Base-by-base conservation (phyloP, 768 basidiomycete species). In the Suillus occidentalis region DNA sequence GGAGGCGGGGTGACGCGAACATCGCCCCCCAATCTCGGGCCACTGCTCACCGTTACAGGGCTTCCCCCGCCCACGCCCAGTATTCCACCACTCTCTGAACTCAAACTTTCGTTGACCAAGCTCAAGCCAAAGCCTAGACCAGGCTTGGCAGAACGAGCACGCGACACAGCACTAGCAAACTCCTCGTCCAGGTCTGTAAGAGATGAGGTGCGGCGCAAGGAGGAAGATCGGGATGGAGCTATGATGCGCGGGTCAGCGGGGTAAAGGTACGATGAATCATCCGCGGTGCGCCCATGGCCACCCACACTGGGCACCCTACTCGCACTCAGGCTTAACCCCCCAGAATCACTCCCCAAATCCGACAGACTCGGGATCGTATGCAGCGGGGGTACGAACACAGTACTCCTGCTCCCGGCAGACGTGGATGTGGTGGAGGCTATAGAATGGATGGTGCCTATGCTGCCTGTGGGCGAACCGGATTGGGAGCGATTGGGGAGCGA, bases 341-440 rank as follows among this genome's bases (percentile, higher is more conserved):
- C 53, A 3, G 57, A 59, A 28, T 18, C 40, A n/a, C 58, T 59
- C 25, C 58, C 70, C 64, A 89, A 75, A 65, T 92, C 91, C 0
- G 88, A 87, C 14, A 94, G 82, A 22, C 91, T 90, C 0, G 88
- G 88, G 36, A 92, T 81, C 3, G 84, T 81, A 62, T 85, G 82
- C n/a, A 92, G 73, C 1, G 92, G 91, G 0, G 92, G 92, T 1
- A 94, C 85, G 70, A 90, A 94, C 40, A 89, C 84, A 1, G 91
- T 92, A 3, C 89, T 90, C 0, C 87, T 83, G 10, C 90, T 90
- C 2, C 90, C 83, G 1, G 75, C 75, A 7, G 75, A 77, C 2
- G 66, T 70, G 10, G 77, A 84, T 20, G 75, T 79, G 45, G 82
- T 83, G 36, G 80, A 82, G 6, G 74, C 68, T 62, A 87, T 80